Base-by-base conservation (phyloP, 1,284 basidiomycete species). In the Sanghuangporus weigelae region DNA sequence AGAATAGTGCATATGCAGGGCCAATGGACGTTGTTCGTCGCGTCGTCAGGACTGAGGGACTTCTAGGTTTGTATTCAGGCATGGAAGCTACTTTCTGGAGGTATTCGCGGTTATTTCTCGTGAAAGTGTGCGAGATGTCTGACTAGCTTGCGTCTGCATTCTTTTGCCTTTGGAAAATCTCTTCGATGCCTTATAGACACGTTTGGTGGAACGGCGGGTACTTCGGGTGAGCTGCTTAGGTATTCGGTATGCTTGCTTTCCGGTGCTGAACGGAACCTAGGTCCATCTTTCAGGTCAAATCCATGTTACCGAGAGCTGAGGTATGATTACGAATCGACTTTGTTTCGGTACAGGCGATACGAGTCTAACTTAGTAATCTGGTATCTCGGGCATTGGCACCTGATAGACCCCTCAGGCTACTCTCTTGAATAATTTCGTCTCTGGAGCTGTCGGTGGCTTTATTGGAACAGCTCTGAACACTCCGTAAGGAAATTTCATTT, bases 21-120 rank as follows among this genome's bases (percentile, higher is more conserved):
- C 95, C 96, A 0, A 83, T 95, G 74, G 95, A 97, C 68, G 96
- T 97, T 21, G 84, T 98, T 23, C 85, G 82, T 68, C 85, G 92
- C 69, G 83, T 94, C 35, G 75, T 97, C 58, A 82, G 76, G 69
- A 88, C 86, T 65, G 86, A 93, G 44, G 96, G 96, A 42, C 59
- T 91, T 6, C 78, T 96, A 1, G 96, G 94, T 49, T 80, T 96
- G 59, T 98, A 96, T 73, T 85, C 86, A 44, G 95, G 95, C 39
- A 95, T 97, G 90, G 95, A 97, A 75, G 85, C 92, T 10, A 97
- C 95, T 1, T 96, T 97, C 78, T 97, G 95, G 95, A 85, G 92
- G 91, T 90, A 64, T 35, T 39, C 8, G 38, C 19, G 44, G 7
- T 21, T 19, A 19, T 46, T 35, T 50, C 23, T 63, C 35, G 40